A percentile compares a stretch with the other conserved stretches of the same genome.
Evolutionary conservation across 2,329 filamentous ascomycete species (phyloP).

Genomic region (Exophiala alcalophila): DNA sequence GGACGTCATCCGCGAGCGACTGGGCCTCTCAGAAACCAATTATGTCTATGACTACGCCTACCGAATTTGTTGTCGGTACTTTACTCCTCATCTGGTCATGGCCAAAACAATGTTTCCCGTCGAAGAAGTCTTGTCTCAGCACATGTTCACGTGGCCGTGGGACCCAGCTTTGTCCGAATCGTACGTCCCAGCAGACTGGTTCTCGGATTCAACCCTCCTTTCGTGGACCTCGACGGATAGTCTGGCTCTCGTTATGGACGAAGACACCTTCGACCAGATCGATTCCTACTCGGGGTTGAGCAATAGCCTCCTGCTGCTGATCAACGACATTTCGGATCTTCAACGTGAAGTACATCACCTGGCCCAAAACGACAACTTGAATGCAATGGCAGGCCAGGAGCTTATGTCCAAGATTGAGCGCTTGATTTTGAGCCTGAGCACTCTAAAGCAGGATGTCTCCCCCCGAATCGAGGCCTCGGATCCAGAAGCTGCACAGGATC

Average conservation of each 20-base stretch:
- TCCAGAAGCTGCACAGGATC: neutral
- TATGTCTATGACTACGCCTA: neutral
- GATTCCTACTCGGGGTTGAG: neutral
- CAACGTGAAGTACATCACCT: neutral
- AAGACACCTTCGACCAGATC: neutral
- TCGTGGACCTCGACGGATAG: conserved; percentile 1
- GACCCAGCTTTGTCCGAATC: neutral
- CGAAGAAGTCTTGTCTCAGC: conserved; percentile 1
- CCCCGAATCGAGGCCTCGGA: neutral
- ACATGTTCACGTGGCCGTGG: neutral
- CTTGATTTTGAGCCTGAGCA: neutral
- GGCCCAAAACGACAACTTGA: neutral
- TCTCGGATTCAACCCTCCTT: neutral
- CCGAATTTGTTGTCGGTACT: conserved; percentile 2
- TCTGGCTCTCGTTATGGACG: neutral
- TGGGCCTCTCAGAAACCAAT: neutral
- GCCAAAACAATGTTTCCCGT: conserved; percentile 1
- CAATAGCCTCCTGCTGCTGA: conserved; percentile 1
- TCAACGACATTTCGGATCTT: conserved; percentile 1
- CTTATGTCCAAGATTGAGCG: neutral
- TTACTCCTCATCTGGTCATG: neutral
- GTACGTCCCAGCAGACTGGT: too few relatives aligned
- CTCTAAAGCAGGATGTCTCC: neutral
- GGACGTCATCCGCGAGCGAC: neutral
- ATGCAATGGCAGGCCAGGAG: neutral